These are phyloP conservation scores for Penicillium coprophilum DNA, from an alignment of 495 filamentous ascomycete genomes.

Conservation along the genomic window DNA sequence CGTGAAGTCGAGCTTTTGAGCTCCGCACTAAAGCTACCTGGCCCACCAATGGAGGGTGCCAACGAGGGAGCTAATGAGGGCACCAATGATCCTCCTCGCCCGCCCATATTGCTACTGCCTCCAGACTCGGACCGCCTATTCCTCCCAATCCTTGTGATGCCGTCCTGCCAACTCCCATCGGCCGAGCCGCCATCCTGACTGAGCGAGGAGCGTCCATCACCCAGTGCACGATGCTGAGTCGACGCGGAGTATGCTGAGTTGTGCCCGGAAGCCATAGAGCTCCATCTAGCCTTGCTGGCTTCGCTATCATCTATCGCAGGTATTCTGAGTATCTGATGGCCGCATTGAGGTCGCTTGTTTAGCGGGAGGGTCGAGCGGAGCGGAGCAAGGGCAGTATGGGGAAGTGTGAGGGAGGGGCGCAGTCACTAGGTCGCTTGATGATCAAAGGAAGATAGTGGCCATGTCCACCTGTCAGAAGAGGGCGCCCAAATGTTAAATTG, in stretches of 20 bases:
- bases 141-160: constrained; percentile 37
- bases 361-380: constrained; percentile 21
- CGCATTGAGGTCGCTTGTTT: constrained; percentile 36
- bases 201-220: constrained; percentile 54
- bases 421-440: constrained; percentile 26
- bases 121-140: constrained; percentile 59
- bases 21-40: constrained; percentile 92
- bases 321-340: constrained; percentile 25
- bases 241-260: constrained; percentile 59
- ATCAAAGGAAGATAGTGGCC: constrained; percentile 20
- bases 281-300: constrained; percentile 46
- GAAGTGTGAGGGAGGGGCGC: constrained; percentile 29
- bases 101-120: constrained; percentile 58
- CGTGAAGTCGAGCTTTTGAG: constrained; percentile 74
- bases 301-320: constrained; percentile 43
- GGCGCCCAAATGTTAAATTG: constrained; percentile 5
- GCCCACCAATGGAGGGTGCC: constrained; percentile 63
- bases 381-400: constrained; percentile 31
- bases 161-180: constrained; percentile 50
- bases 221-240: constrained; percentile 63
- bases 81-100: constrained; percentile 45
- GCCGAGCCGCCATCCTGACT: constrained; percentile 56
- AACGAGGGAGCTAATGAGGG: constrained; percentile 44
- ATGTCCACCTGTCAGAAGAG: constrained; percentile 16
- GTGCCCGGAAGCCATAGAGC: constrained; percentile 51